Conservation (phyloP, 1,284 basidiomycete species). For the Ganoderma lingzhi region DNA sequence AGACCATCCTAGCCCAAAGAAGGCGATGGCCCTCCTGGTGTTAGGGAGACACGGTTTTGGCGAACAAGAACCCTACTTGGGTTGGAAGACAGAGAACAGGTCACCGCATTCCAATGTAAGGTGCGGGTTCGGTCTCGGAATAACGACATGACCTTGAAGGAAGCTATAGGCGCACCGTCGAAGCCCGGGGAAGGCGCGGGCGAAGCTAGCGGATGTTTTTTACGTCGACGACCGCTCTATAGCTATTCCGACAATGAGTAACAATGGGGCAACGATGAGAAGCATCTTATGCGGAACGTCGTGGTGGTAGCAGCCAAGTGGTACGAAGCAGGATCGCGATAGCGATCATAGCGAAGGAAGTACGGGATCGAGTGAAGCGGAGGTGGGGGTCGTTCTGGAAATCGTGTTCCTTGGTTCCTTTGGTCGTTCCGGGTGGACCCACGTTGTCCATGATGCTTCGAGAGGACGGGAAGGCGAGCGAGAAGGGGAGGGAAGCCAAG, state of each 20-base stretch:
- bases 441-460: background rate
- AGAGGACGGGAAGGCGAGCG: conserved; percentile 15
- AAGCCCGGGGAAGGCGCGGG: background rate
- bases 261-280: background rate
- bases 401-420: conserved; percentile 19
- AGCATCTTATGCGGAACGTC: background rate
- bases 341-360: conserved; percentile 22
- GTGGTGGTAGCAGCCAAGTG: background rate
- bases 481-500: conserved; percentile 7
- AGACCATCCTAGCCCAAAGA: conserved; percentile 22
- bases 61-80: conserved; percentile 12
- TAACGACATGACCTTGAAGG: background rate
- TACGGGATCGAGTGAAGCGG: conserved; percentile 12
- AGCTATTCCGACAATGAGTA: background rate
- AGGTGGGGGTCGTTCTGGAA: conserved; percentile 22
- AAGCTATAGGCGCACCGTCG: background rate
- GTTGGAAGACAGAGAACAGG: background rate
- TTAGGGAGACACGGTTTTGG: conserved; percentile 18
- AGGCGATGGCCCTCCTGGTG: conserved; percentile 17
- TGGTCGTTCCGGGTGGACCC: background rate
- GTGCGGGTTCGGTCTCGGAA: conserved; percentile 8
- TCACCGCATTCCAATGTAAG: conserved; percentile 21
- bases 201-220: background rate
- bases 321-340: conserved; percentile 28
- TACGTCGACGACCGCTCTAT: background rate